Percentiles rank a stretch among this genome's conserved stretches.
phyloP scores from a whole-genome alignment of 108 stramenopile genomes.

The Mayamaea pseudoterrestris region DNA sequence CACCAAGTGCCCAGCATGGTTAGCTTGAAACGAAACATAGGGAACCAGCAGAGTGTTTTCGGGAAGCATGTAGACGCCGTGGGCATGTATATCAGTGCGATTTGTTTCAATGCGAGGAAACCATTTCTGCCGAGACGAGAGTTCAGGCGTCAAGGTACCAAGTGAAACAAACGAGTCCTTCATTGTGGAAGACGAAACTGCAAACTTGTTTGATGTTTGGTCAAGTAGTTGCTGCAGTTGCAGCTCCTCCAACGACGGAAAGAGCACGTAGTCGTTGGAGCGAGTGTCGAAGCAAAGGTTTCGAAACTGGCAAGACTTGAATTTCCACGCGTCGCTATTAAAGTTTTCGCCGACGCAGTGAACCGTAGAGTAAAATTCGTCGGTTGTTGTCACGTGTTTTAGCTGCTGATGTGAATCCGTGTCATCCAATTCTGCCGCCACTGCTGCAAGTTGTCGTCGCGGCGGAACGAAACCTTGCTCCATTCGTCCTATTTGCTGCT shows the following conservation, averaged over 20 bases:
- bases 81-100: slow-evolving; percentile 9
- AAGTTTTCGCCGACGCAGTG: slow-evolving; percentile 1
- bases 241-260: background rate
- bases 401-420: no score
- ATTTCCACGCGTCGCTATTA: background rate
- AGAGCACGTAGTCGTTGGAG: background rate
- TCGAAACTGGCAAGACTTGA: slow-evolving; percentile 1
- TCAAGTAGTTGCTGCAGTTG: background rate
- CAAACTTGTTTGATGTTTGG: background rate
- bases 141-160: no score
- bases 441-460: no score
- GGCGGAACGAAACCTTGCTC: no score
- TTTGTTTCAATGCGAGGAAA: slow-evolving; percentile 14
- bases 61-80: slow-evolving; percentile 22
- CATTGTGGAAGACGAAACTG: no score
- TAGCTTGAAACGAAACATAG: slow-evolving; percentile 25
- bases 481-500: no score
- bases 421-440: no score
- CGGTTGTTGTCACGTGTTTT: no score
- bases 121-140: slow-evolving; percentile 34
- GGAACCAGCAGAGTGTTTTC: slow-evolving; percentile 24
- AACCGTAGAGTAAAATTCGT: background rate
- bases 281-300: slow-evolving; percentile 1
- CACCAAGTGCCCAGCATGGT: slow-evolving; percentile 43
- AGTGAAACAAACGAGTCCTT: no score